A percentile compares a stretch with the other conserved stretches of the same genome.
phyloP scores from a whole-genome alignment of 371 early-diverging fungal genomes.

The Syncephalis fuscata region DNA sequence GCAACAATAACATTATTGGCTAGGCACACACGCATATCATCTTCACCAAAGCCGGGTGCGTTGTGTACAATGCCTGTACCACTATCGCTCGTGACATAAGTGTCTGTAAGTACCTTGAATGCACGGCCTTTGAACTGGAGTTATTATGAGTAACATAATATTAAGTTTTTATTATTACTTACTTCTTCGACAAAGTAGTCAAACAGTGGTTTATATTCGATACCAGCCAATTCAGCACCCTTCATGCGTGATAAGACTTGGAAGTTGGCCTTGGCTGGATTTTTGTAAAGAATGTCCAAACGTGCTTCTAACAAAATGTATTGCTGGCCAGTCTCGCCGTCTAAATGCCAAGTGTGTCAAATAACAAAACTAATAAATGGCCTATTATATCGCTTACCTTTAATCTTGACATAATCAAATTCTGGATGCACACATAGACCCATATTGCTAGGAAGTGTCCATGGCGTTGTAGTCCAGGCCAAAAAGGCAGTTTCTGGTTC shows the following conservation, averaged over 20 bases:
- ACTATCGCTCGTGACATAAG: slow-evolving; percentile 88
- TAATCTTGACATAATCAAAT: slow-evolving; percentile 92
- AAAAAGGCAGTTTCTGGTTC: slow-evolving; percentile 72
- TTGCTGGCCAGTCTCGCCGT: slow-evolving; percentile 50
- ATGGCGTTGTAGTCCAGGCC: slow-evolving; percentile 99
- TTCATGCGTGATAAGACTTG: slow-evolving; percentile 60
- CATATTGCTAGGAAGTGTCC: slow-evolving; percentile 98
- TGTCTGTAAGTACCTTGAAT: slow-evolving; percentile 81
- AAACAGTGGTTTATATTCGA: slow-evolving; percentile 89
- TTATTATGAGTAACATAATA: too few relatives aligned
- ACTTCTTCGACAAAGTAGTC: slow-evolving; percentile 48
- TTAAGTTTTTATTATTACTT: too few relatives aligned
- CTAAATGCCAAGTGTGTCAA: too few relatives aligned
- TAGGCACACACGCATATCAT: slow-evolving; percentile 97
- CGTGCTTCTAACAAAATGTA: slow-evolving; percentile 82
- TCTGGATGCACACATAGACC: slow-evolving; percentile 90
- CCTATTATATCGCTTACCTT: too few relatives aligned
- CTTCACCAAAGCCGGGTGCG: slow-evolving; percentile 99
- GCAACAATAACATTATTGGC: slow-evolving; percentile 63
- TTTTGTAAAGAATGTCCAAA: slow-evolving; percentile 80
- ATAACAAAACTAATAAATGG: too few relatives aligned
- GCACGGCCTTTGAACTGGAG: slow-evolving; percentile 47
- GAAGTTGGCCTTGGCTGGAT: slow-evolving; percentile 88
- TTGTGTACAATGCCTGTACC: slow-evolving; percentile 99
- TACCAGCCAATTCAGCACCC: slow-evolving; percentile 78